Base-by-base conservation (phyloP, 2,329 filamentous ascomycete genomes). In the Beauveria medogensis region DNA sequence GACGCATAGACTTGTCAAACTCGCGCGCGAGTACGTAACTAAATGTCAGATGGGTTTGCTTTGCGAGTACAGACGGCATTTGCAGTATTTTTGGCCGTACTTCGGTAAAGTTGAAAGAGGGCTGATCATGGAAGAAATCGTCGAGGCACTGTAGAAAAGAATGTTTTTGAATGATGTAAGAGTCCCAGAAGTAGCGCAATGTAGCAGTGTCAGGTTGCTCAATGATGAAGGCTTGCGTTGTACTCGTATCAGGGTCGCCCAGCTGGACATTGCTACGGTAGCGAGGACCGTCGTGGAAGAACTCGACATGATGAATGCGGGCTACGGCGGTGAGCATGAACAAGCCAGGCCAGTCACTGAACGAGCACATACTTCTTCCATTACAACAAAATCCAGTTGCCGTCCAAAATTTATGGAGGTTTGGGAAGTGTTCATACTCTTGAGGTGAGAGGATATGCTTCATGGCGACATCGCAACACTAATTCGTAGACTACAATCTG, bases 111-210 rank as follows among this genome's bases (percentile, higher is more conserved):
- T 63, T 63, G 22, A 62, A 62, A 2, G 61, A 62, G 20, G 57
- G 61, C 46, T 63, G 51, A 30, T 63, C 56, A 7, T 56, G 44
- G 50, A 63, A 55, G 51, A 60, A 63, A 37, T 59, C 47, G 26
- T 63, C 61, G 1, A 60, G 57, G 51, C 56, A 63, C 20, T 53
- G 53, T 14, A 63, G 34, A 59, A 53, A 60, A 4, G 53, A 54
- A 12, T 5, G 3, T 41, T 51, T 55, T 5, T 61, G 26, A 14
- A 53, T 24, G 16, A 60, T 22, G 26, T 28, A 37, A 8, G 12
- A 44, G 16, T 56, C 59, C 41, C 28, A 56, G 14, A 61, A 44
- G 43, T 50, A 34, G 30, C 52, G 51, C 51, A 60, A 28, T 22
- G 52, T 50, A 7, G 59, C 43, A 12, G 16, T 43, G 26, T 60